phyloP scores from a whole-genome alignment of 257 asterid genomes.

The Leptodermis oblonga region DNA sequence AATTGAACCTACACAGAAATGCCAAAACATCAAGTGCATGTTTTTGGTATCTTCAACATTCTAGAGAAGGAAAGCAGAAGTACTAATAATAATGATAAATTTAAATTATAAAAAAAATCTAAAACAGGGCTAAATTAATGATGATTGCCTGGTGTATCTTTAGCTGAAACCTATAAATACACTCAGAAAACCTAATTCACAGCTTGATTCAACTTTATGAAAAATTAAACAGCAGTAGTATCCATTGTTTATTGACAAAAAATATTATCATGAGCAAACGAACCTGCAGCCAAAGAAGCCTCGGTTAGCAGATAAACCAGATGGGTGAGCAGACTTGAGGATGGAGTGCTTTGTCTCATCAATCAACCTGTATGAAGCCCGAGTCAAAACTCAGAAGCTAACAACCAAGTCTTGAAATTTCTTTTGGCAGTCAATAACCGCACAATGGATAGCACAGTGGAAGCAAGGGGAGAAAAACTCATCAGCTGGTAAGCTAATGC shows the following conservation, averaged over 20 bases:
- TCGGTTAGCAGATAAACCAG: conserved; percentile 91
- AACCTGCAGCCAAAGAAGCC: conserved; percentile 99
- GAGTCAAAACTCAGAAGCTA: neutral
- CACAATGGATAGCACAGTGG: neutral
- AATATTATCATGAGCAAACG: conserved; percentile 10
- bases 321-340: conserved; percentile 96
- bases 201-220: neutral
- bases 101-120: neutral
- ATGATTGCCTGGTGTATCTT: neutral
- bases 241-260: neutral
- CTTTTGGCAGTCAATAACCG: neutral
- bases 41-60: neutral
- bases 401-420: conserved; percentile 1
- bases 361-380: conserved; percentile 55
- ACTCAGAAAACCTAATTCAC: neutral
- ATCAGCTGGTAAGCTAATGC: neutral
- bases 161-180: neutral
- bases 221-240: neutral
- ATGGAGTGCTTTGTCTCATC: conserved; percentile 76
- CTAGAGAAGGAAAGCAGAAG: neutral
- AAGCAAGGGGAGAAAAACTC: neutral
- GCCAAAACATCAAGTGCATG: neutral
- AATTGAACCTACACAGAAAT: neutral
- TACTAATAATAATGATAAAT: neutral
- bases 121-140: neutral